phyloP scores from a whole-genome alignment of 345 rosid species.

The Rhizophora apiculata region DNA sequence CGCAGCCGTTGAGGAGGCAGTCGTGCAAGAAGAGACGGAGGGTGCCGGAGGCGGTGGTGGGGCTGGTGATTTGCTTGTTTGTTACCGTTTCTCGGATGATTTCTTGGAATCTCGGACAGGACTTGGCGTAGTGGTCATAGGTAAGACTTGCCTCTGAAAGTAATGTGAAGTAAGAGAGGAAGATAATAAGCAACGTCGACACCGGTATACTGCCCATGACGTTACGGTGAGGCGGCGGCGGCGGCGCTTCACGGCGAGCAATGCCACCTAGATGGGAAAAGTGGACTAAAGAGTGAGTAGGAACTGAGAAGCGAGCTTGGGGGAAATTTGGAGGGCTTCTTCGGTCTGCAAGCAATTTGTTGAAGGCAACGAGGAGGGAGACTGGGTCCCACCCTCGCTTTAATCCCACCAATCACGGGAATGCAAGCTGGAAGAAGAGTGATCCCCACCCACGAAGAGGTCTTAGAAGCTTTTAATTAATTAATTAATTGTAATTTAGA shows the following conservation, averaged over 20 bases:
- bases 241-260: neutral
- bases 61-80: slow-evolving; percentile 28
- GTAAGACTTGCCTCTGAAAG: slow-evolving; percentile 20
- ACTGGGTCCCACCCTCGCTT: neutral
- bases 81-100: slow-evolving; percentile 30
- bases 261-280: too few species aligned
- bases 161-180: neutral
- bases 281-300: neutral
- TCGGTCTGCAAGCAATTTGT: neutral
- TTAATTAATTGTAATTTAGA: neutral
- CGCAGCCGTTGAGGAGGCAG: slow-evolving; percentile 28
- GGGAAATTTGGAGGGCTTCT: slow-evolving; percentile 15
- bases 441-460: neutral
- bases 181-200: neutral
- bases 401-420: slow-evolving; percentile 42
- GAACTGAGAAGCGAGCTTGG: neutral
- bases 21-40: slow-evolving; percentile 36
- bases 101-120: slow-evolving; percentile 24
- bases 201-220: slow-evolving; percentile 2
- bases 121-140: slow-evolving; percentile 25
- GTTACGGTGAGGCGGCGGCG: neutral
- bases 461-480: neutral
- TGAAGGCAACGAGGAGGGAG: neutral
- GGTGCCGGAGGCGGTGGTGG: slow-evolving; percentile 31
- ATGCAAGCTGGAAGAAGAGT: neutral